phyloP scores from a whole-genome alignment of 768 basidiomycete species.

The Mycena haematopus region DNA sequence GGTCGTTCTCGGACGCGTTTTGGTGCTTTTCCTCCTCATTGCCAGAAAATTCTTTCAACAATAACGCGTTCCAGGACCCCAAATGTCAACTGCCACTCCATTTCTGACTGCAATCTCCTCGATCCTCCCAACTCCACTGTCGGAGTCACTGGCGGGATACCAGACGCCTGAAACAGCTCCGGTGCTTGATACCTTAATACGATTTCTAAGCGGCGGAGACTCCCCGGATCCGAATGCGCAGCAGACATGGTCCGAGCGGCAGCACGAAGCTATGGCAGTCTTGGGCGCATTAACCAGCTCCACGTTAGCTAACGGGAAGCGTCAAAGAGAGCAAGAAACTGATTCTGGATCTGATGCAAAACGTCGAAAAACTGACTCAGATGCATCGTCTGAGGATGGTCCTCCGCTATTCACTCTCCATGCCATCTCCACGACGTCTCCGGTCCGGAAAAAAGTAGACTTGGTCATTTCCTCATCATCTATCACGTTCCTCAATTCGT shows the following conservation, averaged over 20 bases:
- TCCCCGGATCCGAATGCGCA: conserved; percentile 37
- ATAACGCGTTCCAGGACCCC: neutral
- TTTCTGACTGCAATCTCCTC: conserved; percentile 18
- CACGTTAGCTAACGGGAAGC: conserved; percentile 37
- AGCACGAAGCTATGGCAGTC: conserved; percentile 37
- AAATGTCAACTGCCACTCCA: conserved; percentile 21
- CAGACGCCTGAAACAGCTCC: conserved; percentile 15
- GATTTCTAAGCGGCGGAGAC: conserved; percentile 50
- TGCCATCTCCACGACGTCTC: conserved; percentile 71
- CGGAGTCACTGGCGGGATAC: conserved; percentile 9
- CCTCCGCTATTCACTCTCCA: conserved; percentile 64
- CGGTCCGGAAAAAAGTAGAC: conserved; percentile 78
- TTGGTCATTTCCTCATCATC: conserved; percentile 59
- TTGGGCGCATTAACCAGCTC: conserved; percentile 38
- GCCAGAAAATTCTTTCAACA: neutral
- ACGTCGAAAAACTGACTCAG: conserved; percentile 37
- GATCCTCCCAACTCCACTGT: conserved; percentile 16
- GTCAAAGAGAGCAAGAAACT: conserved; percentile 42
- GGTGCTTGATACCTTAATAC: conserved; percentile 49
- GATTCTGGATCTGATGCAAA: conserved; percentile 36
- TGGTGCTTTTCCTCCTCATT: neutral
- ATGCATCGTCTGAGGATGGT: conserved; percentile 39
- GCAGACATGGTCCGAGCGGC: conserved; percentile 47
- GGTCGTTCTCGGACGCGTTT: conserved; percentile 6
- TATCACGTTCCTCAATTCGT: conserved; percentile 59